Conservation (phyloP, 495 filamentous ascomycete species). For the Aspergillus cristatus region DNA sequence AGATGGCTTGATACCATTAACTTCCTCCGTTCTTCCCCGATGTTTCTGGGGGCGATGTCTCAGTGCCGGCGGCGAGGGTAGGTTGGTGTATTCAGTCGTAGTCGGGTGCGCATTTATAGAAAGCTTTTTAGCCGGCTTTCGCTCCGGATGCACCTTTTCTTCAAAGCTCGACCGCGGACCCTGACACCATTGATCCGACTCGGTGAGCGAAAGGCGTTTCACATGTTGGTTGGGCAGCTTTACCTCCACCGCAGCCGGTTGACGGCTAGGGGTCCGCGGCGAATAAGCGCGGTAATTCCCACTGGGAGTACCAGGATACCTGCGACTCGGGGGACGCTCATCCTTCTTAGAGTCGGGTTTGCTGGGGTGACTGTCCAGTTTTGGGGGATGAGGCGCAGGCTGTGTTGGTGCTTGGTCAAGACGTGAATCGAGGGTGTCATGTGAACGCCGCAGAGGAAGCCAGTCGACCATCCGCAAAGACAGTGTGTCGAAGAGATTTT, state of each 20-base stretch:
- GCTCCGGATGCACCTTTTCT: slow-evolving; percentile 22
- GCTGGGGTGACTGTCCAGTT: slow-evolving; percentile 4
- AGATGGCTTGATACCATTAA: slow-evolving; percentile 10
- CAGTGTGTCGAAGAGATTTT: slow-evolving; percentile 69
- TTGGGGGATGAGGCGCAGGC: slow-evolving; percentile 5
- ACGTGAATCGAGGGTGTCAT: slow-evolving; percentile 14
- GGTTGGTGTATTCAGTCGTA: slow-evolving; percentile 18
- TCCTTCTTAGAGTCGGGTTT: slow-evolving; percentile 2
- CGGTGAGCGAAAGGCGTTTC: slow-evolving; percentile 31
- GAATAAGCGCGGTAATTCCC: no score
- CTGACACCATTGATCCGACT: slow-evolving; percentile 30
- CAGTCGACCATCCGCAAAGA: slow-evolving; percentile 74
- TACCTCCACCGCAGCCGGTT: slow-evolving; percentile 27
- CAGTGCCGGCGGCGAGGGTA: slow-evolving; percentile 35
- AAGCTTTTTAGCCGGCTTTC: slow-evolving; percentile 21
- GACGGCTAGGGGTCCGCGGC: slow-evolving; percentile 13
- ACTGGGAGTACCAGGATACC: no score
- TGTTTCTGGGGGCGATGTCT: slow-evolving; percentile 37
- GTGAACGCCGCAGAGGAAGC: slow-evolving; percentile 46
- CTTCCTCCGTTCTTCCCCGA: slow-evolving; percentile 24
- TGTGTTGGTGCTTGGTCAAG: neutral
- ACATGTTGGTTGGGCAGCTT: slow-evolving; percentile 30
- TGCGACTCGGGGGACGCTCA: no score
- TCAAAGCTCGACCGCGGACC: slow-evolving; percentile 23
- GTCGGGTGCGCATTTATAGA: slow-evolving; percentile 19